phyloP scores from a whole-genome alignment of 768 basidiomycete species.

The Pisolithus sp. region DNA sequence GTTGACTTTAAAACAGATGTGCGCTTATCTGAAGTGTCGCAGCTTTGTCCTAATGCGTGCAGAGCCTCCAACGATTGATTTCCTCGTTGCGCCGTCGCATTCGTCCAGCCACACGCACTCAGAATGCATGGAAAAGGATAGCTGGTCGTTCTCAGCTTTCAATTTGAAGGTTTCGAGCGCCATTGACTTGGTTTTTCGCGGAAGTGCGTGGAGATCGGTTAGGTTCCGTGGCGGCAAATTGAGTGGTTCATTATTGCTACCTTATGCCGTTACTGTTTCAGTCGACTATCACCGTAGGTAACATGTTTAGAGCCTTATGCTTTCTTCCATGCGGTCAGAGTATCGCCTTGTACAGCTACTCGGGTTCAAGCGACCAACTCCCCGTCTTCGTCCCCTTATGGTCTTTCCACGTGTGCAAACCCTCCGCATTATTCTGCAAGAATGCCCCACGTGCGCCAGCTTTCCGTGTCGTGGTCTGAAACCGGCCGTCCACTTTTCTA shows the following conservation, averaged over 20 bases:
- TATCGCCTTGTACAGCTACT: conserved; percentile 36
- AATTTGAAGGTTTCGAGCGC: conserved; percentile 4
- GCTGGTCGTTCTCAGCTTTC: conserved; percentile 9
- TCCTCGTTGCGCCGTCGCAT: too few species aligned
- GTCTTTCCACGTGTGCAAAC: conserved; percentile 85
- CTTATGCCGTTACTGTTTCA: conserved; percentile 2
- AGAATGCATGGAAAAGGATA: background rate
- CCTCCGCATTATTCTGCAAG: conserved; percentile 77
- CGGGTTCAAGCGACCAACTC: conserved; percentile 7
- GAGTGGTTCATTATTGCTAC: conserved; percentile 36
- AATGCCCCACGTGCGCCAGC: conserved; percentile 73
- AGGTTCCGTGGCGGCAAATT: conserved; percentile 46
- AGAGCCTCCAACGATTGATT: too few species aligned
- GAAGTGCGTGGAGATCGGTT: conserved; percentile 58
- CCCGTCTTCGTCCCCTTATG: conserved; percentile 49
- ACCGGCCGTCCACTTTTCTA: conserved; percentile 38
- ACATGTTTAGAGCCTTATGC: conserved; percentile 54
- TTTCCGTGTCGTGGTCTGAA: conserved; percentile 82
- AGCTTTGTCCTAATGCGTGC: too few species aligned
- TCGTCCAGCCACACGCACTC: conserved; percentile 5
- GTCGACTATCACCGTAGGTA: conserved; percentile 36
- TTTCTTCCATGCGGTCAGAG: conserved; percentile 61
- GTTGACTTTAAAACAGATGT: too few species aligned
- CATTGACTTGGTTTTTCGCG: conserved; percentile 1
- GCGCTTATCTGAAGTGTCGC: too few species aligned